Base-by-base conservation (phyloP, 208 protist genomes). In the Wallacemonas collosoma region DNA sequence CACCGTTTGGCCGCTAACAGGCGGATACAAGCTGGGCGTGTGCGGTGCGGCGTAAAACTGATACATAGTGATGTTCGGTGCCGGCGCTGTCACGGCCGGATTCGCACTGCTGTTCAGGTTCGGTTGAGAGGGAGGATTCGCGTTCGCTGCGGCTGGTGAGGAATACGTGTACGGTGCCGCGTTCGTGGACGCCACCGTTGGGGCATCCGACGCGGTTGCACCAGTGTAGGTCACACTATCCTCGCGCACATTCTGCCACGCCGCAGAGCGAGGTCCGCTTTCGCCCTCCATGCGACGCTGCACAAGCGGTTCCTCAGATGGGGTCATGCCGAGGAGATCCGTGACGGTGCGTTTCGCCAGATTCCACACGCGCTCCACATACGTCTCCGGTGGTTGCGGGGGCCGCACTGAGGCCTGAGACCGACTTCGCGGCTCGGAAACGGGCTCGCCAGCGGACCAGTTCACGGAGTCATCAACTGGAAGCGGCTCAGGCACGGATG, bases 1-100 rank as follows among this genome's bases (percentile, higher is more conserved):
- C 43, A 44, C 50, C 5, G 50, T 69, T 26, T 45, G 64, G 6
- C 36, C 50, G 6, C 48, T 15, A 11, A 69, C 64, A 36, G 45
- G 12, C 14, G 64, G 45, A 39, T 58, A 58, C 9, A 58, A 58
- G 8, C 47, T 57, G 6, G 51, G 48, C 14, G 26, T 5, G 2
- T 48, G 2, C n/a, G 66, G 66, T n/a, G 66, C 8, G 11, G 47
- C 36, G 51, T 61, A 73, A 43, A 73, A 66, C 57, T 73, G 68
- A 17, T 73, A 73, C 56, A 73, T 56, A 2, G 68, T 73, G 57
- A 73, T 61, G 57, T 73, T 73, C 26, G 68, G 40, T 9, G 35
- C 60, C 43, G 51, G 36, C 39, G 47, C 2, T 39, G 51, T 2
- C 44, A n/a, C 53, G 0, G 57, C n/a, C 41, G 61, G 11, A 53